Evolutionary conservation across 2,329 filamentous ascomycete species (phyloP).

Genomic region (Cladosporium sp.): DNA sequence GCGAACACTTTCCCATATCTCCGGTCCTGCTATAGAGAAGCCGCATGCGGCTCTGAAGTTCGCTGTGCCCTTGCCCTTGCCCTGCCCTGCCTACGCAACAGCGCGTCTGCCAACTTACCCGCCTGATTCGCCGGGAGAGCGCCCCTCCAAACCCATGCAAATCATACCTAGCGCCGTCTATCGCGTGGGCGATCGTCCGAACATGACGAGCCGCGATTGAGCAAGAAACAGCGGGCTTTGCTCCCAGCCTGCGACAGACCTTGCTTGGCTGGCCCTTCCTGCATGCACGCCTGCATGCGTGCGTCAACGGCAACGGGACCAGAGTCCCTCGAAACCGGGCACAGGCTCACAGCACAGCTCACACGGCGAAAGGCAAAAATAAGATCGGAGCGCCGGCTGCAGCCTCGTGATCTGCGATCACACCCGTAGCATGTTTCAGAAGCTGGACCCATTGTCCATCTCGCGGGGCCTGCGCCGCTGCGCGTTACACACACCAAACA

Average conservation of each 20-base stretch:
- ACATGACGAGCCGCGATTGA: conserved; percentile 18
- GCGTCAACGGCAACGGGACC: conserved; percentile 1
- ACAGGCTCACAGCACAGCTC: neutral
- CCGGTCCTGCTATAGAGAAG: conserved; percentile 7
- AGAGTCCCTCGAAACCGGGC: conserved; percentile 14
- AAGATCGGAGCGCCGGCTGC: conserved; percentile 18
- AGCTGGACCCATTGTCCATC: neutral
- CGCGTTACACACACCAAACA: conserved; percentile 19
- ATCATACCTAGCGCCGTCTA: conserved; percentile 14
- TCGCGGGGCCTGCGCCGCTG: neutral
- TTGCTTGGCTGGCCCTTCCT: neutral
- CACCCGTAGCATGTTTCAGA: conserved; percentile 18
- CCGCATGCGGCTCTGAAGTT: conserved; percentile 20
- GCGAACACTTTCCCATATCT: conserved; percentile 3
- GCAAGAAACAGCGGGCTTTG: neutral
- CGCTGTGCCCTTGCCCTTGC: neutral
- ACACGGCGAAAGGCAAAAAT: neutral
- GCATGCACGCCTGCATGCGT: neutral
- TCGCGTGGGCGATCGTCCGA: conserved; percentile 20
- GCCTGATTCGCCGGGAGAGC: neutral
- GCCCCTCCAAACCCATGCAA: conserved; percentile 15
- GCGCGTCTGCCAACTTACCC: neutral
- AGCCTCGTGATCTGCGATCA: conserved; percentile 13
- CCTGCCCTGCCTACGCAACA: neutral
- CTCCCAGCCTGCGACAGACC: neutral